phyloP scores from a whole-genome alignment of 331 rosid genomes.

The Dryas integrifolia region DNA sequence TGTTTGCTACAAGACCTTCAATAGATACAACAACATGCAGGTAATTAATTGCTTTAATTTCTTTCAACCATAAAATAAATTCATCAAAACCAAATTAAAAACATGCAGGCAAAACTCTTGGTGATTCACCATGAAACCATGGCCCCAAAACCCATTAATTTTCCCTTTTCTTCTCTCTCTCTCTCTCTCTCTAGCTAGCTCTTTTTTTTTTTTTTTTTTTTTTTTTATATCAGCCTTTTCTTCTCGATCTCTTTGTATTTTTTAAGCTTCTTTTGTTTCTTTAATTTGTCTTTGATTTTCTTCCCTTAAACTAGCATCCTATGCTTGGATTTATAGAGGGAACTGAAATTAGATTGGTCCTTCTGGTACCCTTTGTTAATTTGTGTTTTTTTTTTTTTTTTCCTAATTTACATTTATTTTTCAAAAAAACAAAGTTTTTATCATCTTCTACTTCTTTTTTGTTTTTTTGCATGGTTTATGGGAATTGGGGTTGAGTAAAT shows the following conservation, averaged over 20 bases:
- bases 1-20: slow-evolving; percentile 95
- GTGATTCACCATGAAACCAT: neutral
- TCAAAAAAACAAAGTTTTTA: neutral
- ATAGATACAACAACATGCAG: slow-evolving; percentile 99
- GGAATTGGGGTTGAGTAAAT: slow-evolving; percentile 28
- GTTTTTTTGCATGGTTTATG: slow-evolving; percentile 48
- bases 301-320: slow-evolving; percentile 38
- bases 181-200: neutral
- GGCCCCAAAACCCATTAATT: neutral
- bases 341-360: slow-evolving; percentile 26
- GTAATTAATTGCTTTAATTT: slow-evolving; percentile 23
- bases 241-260: neutral
- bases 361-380: slow-evolving; percentile 3
- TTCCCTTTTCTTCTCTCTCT: neutral
- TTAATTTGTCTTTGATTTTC: slow-evolving; percentile 1
- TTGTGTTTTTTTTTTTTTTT: neutral
- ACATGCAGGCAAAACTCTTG: neutral
- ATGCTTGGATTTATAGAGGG: slow-evolving; percentile 47
- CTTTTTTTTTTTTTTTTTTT: neutral
- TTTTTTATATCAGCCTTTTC: neutral
- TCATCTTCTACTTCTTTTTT: neutral
- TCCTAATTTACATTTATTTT: neutral
- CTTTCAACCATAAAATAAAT: neutral
- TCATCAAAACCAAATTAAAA: neutral
- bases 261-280: neutral